These are phyloP conservation scores for Chlorella sp. DNA, from an alignment of 139 green algal species.

Conservation along the genomic window DNA sequence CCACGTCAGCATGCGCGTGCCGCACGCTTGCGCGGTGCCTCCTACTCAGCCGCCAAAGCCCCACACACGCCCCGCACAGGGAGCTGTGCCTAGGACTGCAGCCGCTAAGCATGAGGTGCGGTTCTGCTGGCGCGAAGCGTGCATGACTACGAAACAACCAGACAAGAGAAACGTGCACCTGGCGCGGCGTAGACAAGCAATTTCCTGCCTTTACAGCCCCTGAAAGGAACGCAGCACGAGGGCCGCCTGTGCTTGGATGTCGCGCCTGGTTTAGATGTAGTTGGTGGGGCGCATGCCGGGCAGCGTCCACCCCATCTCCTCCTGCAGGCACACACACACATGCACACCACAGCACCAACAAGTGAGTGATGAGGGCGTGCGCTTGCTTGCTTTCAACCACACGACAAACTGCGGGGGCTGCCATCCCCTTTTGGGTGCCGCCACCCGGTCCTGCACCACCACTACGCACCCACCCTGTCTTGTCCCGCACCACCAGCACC, in stretches of 20 bases:
- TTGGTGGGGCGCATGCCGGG: not conserved
- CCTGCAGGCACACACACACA: not conserved
- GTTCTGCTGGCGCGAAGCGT: too few species aligned
- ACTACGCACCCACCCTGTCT: not conserved
- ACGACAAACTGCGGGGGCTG: too few species aligned
- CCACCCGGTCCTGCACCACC: not conserved
- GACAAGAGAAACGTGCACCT: too few species aligned
- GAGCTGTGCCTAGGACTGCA: too few species aligned
- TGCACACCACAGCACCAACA: not conserved
- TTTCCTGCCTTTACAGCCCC: too few species aligned
- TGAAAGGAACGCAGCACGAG: not conserved
- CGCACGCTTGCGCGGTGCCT: too few species aligned
- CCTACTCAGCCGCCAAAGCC: too few species aligned
- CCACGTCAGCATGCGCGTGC: too few species aligned
- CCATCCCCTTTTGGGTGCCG: not conserved
- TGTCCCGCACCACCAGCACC: not conserved
- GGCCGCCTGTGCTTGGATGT: not conserved
- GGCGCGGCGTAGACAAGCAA: too few species aligned
- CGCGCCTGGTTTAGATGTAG: not conserved
- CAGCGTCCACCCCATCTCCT: not conserved
- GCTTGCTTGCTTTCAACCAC: not conserved
- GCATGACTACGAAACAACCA: too few species aligned
- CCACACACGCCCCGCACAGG: too few species aligned
- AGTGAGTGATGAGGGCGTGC: not conserved
- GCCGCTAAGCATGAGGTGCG: too few species aligned